Evolutionary conservation across 1,284 basidiomycete genomes (phyloP), one percentile per base, ranked within the genome.

Genomic region (Cryptococcus hybrid): DNA sequence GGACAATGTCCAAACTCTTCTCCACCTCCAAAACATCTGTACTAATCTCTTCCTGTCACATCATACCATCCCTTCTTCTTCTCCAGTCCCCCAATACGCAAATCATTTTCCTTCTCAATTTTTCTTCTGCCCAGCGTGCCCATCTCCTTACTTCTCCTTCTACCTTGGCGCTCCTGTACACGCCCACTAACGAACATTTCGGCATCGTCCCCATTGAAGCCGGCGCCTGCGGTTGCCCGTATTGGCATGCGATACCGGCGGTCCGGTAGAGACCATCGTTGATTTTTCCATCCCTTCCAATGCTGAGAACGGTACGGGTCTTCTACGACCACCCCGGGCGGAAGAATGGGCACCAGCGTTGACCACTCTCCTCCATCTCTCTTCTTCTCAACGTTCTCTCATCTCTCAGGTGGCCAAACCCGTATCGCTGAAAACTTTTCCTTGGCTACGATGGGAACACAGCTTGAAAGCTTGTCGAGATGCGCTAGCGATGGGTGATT

Each of bases 171-270:
- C 81, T 99, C 0, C 82, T 98, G 3, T 99, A 99, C 76, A 99
- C 96, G 0, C 95, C 96, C 0, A 82, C 85, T 1, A 94, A 96
- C 75, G 95, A 99, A 72, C 95, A 99, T 76, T 96, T 99, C 72
- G 95, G 95, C 1, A 98, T 99, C 66, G 94, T 90, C 0, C 95
- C 95, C 0, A 84, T 98, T 5, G 96, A 99, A 75, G 94, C 86
- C 0, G 97, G 98, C 92, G 84, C 87, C 2, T 93, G 89, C 60
- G 90, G 92, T 74, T 98, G 0, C 92, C 93, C 0, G 89, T 99
- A 0, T 77, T 99, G 5, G 93, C 93, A 0, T 90, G 88, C 65
- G 82, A 93, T 74, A 88, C 84, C 52, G 95, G 96, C 38, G 95
- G 95, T 0, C 95, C 96, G 1, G 88, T 86, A 0, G 95, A 99